phyloP scores from a whole-genome alignment of 176 grass and related monocot genomes.

The Aegilops bicornis region DNA sequence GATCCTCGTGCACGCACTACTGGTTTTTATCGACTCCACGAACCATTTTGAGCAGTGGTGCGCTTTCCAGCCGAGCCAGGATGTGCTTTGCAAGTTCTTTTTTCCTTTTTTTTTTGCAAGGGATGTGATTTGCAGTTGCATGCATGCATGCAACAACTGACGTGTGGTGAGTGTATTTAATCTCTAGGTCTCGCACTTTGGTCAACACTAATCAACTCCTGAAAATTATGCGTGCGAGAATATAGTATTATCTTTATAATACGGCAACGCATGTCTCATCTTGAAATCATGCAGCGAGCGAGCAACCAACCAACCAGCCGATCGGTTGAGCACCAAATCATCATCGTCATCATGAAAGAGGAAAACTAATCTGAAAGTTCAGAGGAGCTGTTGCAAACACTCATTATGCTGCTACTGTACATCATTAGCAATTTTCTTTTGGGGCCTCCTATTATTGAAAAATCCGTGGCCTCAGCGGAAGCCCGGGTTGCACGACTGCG shows the following conservation, averaged over 20 bases:
- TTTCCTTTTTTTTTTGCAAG: no score
- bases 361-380: background rate
- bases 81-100: background rate
- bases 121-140: background rate
- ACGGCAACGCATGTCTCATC: background rate
- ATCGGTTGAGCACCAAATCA: background rate
- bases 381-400: background rate
- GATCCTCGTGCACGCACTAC: background rate
- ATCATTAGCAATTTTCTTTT: background rate
- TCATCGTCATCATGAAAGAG: background rate
- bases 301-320: background rate
- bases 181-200: background rate
- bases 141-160: background rate
- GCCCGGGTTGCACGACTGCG: background rate
- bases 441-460: background rate
- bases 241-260: no score
- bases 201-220: background rate
- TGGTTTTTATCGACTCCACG: background rate
- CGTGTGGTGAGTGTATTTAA: background rate
- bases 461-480: background rate
- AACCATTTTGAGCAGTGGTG: no score
- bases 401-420: background rate
- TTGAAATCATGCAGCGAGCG: background rate
- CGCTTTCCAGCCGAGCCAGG: background rate
- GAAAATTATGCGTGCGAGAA: background rate